Percentiles rank a stretch among this genome's conserved stretches.
These are phyloP conservation scores for Gossypium trilobum DNA, from an alignment of 441 rosid species.

Conservation along the genomic window DNA sequence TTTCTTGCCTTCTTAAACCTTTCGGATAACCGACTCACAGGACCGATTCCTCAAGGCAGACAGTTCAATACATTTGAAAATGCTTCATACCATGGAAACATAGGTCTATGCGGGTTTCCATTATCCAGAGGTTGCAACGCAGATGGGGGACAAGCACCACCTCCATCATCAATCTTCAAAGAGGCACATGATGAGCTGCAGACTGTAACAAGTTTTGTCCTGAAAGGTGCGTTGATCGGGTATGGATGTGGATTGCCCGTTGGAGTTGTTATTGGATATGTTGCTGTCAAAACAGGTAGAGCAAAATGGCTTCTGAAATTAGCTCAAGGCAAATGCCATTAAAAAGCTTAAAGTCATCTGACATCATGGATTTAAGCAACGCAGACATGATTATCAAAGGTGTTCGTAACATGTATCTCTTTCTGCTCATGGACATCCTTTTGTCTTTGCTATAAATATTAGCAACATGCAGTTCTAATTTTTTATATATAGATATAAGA, in stretches of 20 bases:
- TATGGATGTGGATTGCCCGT: not conserved
- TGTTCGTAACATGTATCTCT: not conserved
- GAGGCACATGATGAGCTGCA: not conserved
- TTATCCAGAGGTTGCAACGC: not conserved
- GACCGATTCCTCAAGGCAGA: slow-evolving; percentile 13
- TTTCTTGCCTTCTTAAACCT: slow-evolving; percentile 17
- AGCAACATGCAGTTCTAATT: not conserved
- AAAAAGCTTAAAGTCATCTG: not conserved
- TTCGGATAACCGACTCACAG: slow-evolving; percentile 18
- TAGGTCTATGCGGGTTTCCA: not conserved
- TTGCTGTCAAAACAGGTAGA: not conserved
- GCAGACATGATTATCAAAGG: not conserved
- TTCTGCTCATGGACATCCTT: not conserved
- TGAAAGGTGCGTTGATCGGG: not conserved
- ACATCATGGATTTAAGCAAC: not conserved
- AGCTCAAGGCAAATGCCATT: not conserved
- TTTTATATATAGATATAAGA: not conserved
- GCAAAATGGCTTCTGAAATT: not conserved
- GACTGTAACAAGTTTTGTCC: not conserved
- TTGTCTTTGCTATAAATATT: not conserved
- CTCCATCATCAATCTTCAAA: not conserved
- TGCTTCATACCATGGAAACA: slow-evolving; percentile 2
- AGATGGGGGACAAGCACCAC: not conserved
- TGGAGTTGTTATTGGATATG: not conserved
- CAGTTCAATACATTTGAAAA: slow-evolving; percentile 13